These are phyloP conservation scores for Cladosporium sp. DNA, from an alignment of 2,329 filamentous ascomycete genomes.

Conservation along the genomic window DNA sequence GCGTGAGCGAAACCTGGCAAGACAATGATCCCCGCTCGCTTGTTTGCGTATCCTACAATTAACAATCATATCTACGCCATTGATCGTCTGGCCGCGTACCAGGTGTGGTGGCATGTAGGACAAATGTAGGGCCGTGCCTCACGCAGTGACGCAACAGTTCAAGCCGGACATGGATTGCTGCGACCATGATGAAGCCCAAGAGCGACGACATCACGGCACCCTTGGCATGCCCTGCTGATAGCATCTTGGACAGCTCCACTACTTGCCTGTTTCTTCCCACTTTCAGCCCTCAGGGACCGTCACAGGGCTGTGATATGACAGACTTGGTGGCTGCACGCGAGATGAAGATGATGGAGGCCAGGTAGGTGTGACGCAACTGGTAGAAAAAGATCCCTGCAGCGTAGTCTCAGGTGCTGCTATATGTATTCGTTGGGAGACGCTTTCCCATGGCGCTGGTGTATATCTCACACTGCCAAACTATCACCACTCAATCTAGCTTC, in stretches of 20 bases:
- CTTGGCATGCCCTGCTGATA: not conserved
- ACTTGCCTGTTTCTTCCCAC: not conserved
- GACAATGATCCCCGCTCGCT: too few species aligned
- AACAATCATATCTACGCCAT: too few species aligned
- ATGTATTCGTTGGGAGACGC: not conserved
- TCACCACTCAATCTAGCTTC: not conserved
- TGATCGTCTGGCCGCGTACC: too few species aligned
- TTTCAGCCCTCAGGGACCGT: conserved; percentile 1
- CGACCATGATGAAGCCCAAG: conserved; percentile 7
- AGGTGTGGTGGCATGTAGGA: too few species aligned
- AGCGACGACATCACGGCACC: not conserved
- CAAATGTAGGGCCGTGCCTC: not conserved
- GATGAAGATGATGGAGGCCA: not conserved
- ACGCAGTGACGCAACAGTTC: conserved; percentile 3
- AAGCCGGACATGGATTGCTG: not conserved
- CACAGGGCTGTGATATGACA: not conserved
- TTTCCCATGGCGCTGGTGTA: too few species aligned
- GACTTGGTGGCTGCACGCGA: not conserved
- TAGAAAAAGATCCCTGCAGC: not conserved
- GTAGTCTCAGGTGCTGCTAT: not conserved
- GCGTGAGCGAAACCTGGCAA: too few species aligned
- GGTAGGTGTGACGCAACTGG: conserved; percentile 6
- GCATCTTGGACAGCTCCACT: conserved; percentile 8
- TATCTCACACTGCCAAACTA: not conserved
- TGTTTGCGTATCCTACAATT: too few species aligned